Percentiles rank a stretch among this genome's conserved stretches.
Conservation (phyloP, 179 eudicot genomes). For the Carnegiea gigantea region DNA sequence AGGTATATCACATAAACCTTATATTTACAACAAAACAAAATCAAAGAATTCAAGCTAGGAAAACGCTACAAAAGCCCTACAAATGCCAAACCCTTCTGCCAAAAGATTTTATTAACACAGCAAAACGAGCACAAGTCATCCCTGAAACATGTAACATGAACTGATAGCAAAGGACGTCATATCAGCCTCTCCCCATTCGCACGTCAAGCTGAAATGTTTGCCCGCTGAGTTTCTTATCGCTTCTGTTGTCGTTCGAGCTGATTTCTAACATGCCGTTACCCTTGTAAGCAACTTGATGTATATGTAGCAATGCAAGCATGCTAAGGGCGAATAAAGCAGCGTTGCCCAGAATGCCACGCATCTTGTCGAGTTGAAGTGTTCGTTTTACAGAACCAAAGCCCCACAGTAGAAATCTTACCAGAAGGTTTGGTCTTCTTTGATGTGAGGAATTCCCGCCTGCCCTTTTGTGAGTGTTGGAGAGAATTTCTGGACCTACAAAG, state of each 20-base stretch:
- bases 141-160: not conserved
- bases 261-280: conserved; percentile 31
- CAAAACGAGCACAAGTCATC: not conserved
- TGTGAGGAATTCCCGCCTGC: conserved; percentile 32
- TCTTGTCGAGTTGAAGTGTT: conserved; percentile 54
- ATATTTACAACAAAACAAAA: not conserved
- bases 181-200: conserved; percentile 12
- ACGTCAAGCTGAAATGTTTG: not conserved
- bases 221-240: conserved; percentile 26
- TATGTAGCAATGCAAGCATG: conserved; percentile 73
- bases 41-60: not conserved
- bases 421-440: conserved; percentile 43
- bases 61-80: not conserved
- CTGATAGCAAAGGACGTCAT: not conserved
- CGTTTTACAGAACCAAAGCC: conserved; percentile 49
- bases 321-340: conserved; percentile 85
- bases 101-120: not conserved
- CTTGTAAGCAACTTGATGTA: conserved; percentile 54
- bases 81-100: not conserved
- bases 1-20: not conserved
- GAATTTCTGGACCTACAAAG: conserved; percentile 47
- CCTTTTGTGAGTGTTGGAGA: conserved; percentile 35
- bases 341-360: conserved; percentile 74
- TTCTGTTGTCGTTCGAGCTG: conserved; percentile 35
- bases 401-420: conserved; percentile 45